phyloP scores from a whole-genome alignment of 75 land plant species.

The Cunninghamia lanceolata region DNA sequence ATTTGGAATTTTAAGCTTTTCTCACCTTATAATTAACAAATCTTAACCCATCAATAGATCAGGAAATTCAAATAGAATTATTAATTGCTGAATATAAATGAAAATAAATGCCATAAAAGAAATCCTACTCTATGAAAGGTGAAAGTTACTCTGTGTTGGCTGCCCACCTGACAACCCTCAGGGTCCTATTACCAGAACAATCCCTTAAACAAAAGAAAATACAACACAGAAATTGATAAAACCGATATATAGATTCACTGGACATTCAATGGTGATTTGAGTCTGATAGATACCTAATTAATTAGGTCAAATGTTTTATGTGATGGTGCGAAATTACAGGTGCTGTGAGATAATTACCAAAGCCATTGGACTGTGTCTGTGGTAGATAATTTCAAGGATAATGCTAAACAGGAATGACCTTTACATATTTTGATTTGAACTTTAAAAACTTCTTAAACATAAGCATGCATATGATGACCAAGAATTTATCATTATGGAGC shows the following conservation, averaged over 20 bases:
- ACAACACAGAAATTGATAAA: not conserved
- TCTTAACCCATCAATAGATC: not conserved
- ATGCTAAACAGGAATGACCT: not conserved
- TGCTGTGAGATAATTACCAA: not conserved
- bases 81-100: not conserved
- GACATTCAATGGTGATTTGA: too few species aligned
- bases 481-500: not conserved
- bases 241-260: not conserved
- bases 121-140: not conserved
- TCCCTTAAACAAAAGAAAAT: not conserved
- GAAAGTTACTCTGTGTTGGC: not conserved
- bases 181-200: not conserved
- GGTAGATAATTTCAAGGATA: not conserved
- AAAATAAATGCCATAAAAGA: not conserved
- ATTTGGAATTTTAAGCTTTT: not conserved
- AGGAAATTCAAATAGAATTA: not conserved
- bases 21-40: not conserved
- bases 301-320: not conserved
- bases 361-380: not conserved
- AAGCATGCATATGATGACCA: not conserved
- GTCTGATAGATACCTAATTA: not conserved
- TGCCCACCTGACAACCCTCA: not conserved
- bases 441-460: not conserved
- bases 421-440: too few species aligned
- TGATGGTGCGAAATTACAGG: not conserved